phyloP scores from a whole-genome alignment of 208 protist species.

The Leishmania major region DNA sequence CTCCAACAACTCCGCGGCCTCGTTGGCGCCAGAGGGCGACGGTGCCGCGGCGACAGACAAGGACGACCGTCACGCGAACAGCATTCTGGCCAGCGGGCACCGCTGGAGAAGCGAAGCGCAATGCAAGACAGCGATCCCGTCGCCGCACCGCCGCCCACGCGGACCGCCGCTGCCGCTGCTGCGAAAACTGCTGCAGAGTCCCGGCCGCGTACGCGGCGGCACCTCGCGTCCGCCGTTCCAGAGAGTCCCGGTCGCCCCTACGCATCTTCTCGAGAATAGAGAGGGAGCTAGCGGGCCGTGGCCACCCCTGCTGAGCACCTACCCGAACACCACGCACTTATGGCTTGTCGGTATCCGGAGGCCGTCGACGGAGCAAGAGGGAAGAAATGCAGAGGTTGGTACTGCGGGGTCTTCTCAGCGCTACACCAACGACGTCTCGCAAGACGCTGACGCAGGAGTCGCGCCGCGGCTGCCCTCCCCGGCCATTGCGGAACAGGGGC shows the following conservation, averaged over 20 bases:
- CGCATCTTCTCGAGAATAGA: neutral
- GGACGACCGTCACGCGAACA: neutral
- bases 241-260: neutral
- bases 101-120: constrained; percentile 3
- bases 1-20: neutral
- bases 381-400: neutral
- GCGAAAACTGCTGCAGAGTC: constrained; percentile 21
- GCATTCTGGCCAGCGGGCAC: neutral
- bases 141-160: constrained; percentile 33
- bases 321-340: neutral
- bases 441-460: neutral
- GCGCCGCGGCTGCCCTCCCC: neutral
- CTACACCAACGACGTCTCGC: neutral
- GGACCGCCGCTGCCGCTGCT: constrained; percentile 41
- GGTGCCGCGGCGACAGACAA: neutral
- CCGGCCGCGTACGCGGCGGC: neutral
- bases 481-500: neutral
- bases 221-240: constrained; percentile 8
- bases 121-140: constrained; percentile 32
- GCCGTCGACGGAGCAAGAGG: neutral
- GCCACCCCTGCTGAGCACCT: neutral
- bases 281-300: neutral
- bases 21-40: neutral
- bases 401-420: neutral
- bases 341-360: neutral